Base-by-base conservation (phyloP, 768 basidiomycete species). In the Russula abietina region DNA sequence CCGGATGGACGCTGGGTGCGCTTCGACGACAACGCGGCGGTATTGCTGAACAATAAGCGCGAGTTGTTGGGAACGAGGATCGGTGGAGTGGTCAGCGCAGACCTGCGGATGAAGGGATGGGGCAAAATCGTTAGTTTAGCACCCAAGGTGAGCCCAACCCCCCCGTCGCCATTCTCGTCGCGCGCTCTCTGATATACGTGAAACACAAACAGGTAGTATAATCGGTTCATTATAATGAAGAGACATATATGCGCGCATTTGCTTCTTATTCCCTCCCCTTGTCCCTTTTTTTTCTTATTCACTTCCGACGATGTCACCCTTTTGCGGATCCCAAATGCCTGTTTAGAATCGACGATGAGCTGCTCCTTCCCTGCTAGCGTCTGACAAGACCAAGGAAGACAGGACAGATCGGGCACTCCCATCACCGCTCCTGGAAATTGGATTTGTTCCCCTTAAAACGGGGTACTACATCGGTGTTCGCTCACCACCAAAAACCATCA, bases 1-100 rank as follows among this genome's bases (percentile, higher is more conserved):
- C 87, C 93, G 24, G 96, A 98, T 75, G 96, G 96, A 16, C 82
- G 92, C 32, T 79, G 83, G 69, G 79, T 98, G 66, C 80, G 90
- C 50, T 98, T 98, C 75, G 96, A 98, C 75, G 96, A 98, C 80
- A 98, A 98, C 70, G 96, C 96, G 0, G 93, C 86, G 10, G 93
- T 98, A 6, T 76, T 98, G 39, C 74, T 98, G 61, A 98, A 98
- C 75, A 92, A 92, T 79, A 98, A 98, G 78, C 83, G 87, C 60
- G 93, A 96, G 76, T 92, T 98, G 89, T 72, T 98, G 62, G 95
- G 94, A 22, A 97, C 94, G 55, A 85, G 96, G 70, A 93, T 98
- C 59, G 89, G 90, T 69, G 94, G 95, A 0, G 87, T 95, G 49
- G 95, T 98, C 50, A 93, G 90, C 64, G 89, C 90, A 0, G 95